A percentile compares a stretch with the other conserved stretches of the same genome.
Conservation (phyloP, 2,329 filamentous ascomycete species). For the Colletotrichum plurivorum region DNA sequence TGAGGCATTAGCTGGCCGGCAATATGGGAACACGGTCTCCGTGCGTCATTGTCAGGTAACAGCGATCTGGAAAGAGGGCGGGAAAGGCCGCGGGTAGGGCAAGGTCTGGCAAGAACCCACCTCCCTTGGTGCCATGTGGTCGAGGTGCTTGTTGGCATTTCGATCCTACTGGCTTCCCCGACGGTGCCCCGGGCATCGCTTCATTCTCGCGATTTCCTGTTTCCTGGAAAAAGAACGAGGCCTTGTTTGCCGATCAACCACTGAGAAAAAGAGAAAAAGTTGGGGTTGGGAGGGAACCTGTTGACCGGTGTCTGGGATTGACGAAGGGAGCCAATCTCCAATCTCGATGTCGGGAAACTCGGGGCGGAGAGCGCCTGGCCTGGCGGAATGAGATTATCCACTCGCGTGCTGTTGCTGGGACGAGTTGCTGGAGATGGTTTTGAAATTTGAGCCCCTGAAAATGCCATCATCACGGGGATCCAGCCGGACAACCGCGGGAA, state of each 20-base stretch:
- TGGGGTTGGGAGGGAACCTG: slow-evolving; percentile 2
- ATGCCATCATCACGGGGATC: slow-evolving; percentile 27
- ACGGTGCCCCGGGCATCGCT: slow-evolving; percentile 1
- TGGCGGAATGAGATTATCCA: slow-evolving; percentile 37
- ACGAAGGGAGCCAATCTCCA: slow-evolving; percentile 27
- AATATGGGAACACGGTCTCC: slow-evolving; percentile 1
- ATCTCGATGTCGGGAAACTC: slow-evolving; percentile 31
- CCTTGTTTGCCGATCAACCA: slow-evolving; percentile 20
- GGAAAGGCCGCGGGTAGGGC: slow-evolving; percentile 26
- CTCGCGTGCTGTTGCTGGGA: slow-evolving; percentile 29
- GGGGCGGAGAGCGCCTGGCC: slow-evolving; percentile 21
- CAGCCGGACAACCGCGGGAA: slow-evolving; percentile 3
- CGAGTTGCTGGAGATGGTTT: slow-evolving; percentile 32
- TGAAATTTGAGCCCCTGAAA: slow-evolving; percentile 28
- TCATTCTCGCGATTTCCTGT: background rate
- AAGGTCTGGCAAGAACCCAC: background rate
- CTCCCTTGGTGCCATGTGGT: slow-evolving; percentile 32
- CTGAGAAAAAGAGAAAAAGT: background rate
- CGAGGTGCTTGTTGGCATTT: slow-evolving; percentile 12
- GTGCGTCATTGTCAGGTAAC: slow-evolving; percentile 18
- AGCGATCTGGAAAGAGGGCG: slow-evolving; percentile 13
- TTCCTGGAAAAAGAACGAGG: background rate
- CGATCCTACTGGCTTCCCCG: slow-evolving; percentile 13
- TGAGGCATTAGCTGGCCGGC: background rate
- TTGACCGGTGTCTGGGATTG: slow-evolving; percentile 29